A percentile compares a stretch with the other conserved stretches of the same genome.
Evolutionary conservation across 768 basidiomycete genomes (phyloP).

Genomic region (Auriscalpium vulgare): DNA sequence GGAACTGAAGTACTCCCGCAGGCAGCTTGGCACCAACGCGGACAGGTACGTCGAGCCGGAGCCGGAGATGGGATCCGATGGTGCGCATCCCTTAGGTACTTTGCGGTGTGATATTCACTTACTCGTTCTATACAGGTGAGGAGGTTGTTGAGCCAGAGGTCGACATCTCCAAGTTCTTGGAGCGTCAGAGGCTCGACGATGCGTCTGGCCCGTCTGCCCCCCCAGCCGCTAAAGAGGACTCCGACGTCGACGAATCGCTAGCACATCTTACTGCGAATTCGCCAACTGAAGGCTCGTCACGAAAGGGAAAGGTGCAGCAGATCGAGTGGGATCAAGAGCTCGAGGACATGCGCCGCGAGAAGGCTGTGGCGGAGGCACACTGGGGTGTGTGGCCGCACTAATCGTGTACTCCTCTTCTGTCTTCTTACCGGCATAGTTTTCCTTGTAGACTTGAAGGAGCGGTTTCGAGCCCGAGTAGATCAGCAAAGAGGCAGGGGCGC

Average conservation of each 20-base stretch:
- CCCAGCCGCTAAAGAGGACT: conserved; percentile 31
- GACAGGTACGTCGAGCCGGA: conserved; percentile 70
- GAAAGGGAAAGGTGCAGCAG: conserved; percentile 56
- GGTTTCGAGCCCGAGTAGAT: conserved; percentile 21
- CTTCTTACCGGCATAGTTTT: background rate
- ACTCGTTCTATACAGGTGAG: conserved; percentile 38
- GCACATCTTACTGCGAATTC: conserved; percentile 38
- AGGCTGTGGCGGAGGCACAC: conserved; percentile 65
- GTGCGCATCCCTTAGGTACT: conserved; percentile 24
- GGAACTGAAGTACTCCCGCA: conserved; percentile 42
- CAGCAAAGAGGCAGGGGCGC: conserved; percentile 16
- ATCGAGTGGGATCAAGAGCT: conserved; percentile 65
- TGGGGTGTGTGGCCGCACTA: conserved; percentile 41
- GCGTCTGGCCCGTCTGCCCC: conserved; percentile 2
- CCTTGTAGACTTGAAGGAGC: conserved; percentile 22
- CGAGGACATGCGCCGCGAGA: conserved; percentile 61
- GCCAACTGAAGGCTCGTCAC: conserved; percentile 20
- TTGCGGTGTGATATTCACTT: background rate
- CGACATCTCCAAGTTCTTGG: conserved; percentile 61
- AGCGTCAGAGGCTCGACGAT: conserved; percentile 48
- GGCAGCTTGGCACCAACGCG: conserved; percentile 59
- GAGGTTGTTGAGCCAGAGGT: conserved; percentile 63
- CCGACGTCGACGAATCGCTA: conserved; percentile 49
- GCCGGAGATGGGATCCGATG: conserved; percentile 63
- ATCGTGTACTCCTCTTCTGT: background rate